Evolutionary conservation across 2,329 filamentous ascomycete genomes (phyloP).

Genomic region (Colletotrichum shisoi): DNA sequence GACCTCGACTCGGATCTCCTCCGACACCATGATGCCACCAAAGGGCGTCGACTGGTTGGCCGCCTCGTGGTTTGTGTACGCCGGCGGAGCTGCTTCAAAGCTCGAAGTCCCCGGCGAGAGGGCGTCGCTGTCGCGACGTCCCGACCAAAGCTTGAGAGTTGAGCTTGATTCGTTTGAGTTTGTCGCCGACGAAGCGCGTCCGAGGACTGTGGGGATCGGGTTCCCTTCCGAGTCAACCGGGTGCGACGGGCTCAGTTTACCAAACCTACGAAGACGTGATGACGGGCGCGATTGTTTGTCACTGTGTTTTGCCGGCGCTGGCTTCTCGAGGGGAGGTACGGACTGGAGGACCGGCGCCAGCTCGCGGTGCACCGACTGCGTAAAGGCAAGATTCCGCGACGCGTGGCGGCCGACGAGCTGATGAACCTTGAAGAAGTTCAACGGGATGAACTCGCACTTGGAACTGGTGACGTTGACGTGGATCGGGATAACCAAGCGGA

Average conservation of each 20-base stretch:
- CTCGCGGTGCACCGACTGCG: constrained; percentile 67
- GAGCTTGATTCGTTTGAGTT: constrained; percentile 46
- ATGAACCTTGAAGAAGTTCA: constrained; percentile 71
- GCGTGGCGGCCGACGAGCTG: constrained; percentile 67
- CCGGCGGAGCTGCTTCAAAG: constrained; percentile 34
- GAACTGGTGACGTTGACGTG: constrained; percentile 61
- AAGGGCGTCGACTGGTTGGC: constrained; percentile 44
- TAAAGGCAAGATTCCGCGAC: constrained; percentile 66
- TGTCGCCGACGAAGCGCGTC: constrained; percentile 42
- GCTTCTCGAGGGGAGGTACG: constrained; percentile 41
- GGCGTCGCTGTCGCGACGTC: constrained; percentile 39
- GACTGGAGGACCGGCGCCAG: constrained; percentile 60
- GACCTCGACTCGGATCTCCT: constrained; percentile 66
- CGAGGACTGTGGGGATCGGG: constrained; percentile 43
- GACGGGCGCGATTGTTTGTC: constrained; percentile 19
- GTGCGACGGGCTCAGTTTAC: constrained; percentile 32
- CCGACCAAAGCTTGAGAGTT: constrained; percentile 48
- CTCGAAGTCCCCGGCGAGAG: constrained; percentile 31
- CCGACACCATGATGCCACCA: constrained; percentile 69
- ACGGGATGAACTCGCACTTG: constrained; percentile 66
- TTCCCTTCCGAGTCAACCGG: constrained; percentile 46
- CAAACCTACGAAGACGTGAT: constrained; percentile 26
- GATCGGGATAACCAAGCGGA: constrained; percentile 69
- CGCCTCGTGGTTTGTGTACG: constrained; percentile 37
- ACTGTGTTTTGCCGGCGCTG: constrained; percentile 37